Evolutionary conservation across 2,329 filamentous ascomycete genomes (phyloP), one percentile per base, ranked within the genome.

Genomic region (Colletotrichum sp.): DNA sequence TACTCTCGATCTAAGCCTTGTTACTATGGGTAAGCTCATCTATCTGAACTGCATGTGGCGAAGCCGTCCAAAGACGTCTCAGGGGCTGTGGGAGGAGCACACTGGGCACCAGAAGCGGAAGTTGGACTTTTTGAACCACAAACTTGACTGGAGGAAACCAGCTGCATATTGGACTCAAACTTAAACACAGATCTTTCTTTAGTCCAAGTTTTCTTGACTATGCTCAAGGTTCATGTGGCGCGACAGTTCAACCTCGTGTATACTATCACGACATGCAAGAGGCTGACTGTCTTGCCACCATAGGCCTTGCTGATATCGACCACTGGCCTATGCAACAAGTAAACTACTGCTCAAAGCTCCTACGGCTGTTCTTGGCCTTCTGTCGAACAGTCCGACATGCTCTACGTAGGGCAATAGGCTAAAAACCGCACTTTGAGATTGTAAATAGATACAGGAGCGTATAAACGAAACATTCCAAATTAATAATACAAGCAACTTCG

Each of bases 111-210:
- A n/a, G 6, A 13, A 13, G 43, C 43, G 43, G 7, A 22, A 52
- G 43, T 3, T 25, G n/a, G 43, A 7, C 6, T 1, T 4, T 22
- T 22, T 4, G 43, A 15, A 15, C n/a, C 43, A 52, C 43, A 52
- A 52, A 1, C 43, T 3, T 52, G 43, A 5, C 12, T 12, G n/a
- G 7, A 52, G 43, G 4, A 52, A 25, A 22, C n/a, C 0, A 52
- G 7, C 3, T 13, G 43, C 10, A 22, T 13, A 15, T 3, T 22
- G 6, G 10, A 52, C 3, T 25, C 13, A 22, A 22, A 22, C n/a
- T 12, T 22, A 8, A 8, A 1, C n/a, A 0, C 12, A 52, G 2
- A 8, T 8, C 0, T 1, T 25, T 13, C 12, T 13, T 22, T 1
- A 3, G 10, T 52, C 0, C 43, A 22, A 8, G 2, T 52, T 52